Conservation (phyloP, 371 early-diverging fungal genomes). For the Entomophthora muscae region DNA sequence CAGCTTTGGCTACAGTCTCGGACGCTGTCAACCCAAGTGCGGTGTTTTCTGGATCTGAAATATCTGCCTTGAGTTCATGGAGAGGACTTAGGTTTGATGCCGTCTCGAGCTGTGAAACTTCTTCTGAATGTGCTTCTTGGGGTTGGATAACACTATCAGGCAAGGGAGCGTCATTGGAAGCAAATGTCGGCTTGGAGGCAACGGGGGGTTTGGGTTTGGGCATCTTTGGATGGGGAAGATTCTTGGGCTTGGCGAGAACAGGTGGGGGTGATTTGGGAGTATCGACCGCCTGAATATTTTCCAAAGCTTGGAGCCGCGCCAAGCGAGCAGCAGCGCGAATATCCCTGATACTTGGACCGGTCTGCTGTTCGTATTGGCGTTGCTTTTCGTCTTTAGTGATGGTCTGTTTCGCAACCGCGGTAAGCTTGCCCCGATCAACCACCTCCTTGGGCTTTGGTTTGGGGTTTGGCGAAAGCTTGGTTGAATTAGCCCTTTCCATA, state of each 20-base stretch:
- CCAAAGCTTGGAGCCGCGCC: not conserved
- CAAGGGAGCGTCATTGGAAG: not conserved
- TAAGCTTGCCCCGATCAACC: not conserved
- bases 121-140: not conserved
- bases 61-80: not conserved
- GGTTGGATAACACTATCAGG: not conserved
- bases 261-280: not conserved
- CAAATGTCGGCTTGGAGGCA: not conserved
- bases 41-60: too few species aligned
- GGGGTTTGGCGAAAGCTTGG: not conserved
- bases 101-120: not conserved
- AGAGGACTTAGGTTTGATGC: not conserved
- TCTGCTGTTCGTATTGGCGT: too few species aligned
- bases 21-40: too few species aligned
- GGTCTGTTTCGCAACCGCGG: not conserved
- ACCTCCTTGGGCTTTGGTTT: not conserved
- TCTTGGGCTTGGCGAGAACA: not conserved
- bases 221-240: not conserved
- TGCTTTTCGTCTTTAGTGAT: not conserved
- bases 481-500: not conserved
- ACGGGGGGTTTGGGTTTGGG: not conserved
- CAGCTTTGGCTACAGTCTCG: not conserved
- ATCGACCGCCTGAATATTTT: not conserved
- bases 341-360: not conserved
- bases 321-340: not conserved